Conservation (phyloP, 257 asterid genomes). For the Nyctanthes arbortristis region DNA sequence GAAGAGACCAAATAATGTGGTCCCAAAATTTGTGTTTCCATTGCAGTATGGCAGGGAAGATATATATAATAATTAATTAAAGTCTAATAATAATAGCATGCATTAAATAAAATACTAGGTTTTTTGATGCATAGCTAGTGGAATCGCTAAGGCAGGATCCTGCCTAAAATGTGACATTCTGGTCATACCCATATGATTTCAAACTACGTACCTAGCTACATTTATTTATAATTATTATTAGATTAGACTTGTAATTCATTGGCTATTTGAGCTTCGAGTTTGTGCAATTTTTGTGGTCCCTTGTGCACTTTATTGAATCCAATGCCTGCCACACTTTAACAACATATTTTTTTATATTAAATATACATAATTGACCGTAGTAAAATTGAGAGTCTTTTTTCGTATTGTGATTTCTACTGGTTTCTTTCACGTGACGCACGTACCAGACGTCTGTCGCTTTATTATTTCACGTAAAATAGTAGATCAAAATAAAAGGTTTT, state of each 20-base stretch:
- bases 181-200: slow-evolving; percentile 33
- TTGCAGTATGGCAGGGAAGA: slow-evolving; percentile 30
- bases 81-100: slow-evolving; percentile 19
- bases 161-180: slow-evolving; percentile 47
- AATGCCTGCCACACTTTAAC: not conserved
- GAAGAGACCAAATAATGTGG: slow-evolving; percentile 75
- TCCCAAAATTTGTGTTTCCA: slow-evolving; percentile 65
- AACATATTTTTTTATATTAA: not conserved
- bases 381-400: too few relatives aligned
- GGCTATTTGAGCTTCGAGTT: slow-evolving; percentile 27
- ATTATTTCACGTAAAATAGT: too few relatives aligned
- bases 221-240: too few relatives aligned
- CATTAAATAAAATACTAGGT: slow-evolving; percentile 11
- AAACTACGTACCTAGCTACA: slow-evolving; percentile 28
- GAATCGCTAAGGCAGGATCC: slow-evolving; percentile 50
- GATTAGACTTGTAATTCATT: slow-evolving; percentile 37
- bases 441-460: too few relatives aligned
- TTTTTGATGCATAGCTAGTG: slow-evolving; percentile 25
- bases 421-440: too few relatives aligned
- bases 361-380: slow-evolving; percentile 17
- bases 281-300: slow-evolving; percentile 15
- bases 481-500: too few relatives aligned
- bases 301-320: slow-evolving; percentile 28
- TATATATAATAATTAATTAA: too few relatives aligned
- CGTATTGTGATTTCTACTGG: too few relatives aligned